Percentiles rank a stretch among this genome's conserved stretches.
Evolutionary conservation across 108 stramenopile species (phyloP).

Genomic region (Stephanodiscus minutulus): DNA sequence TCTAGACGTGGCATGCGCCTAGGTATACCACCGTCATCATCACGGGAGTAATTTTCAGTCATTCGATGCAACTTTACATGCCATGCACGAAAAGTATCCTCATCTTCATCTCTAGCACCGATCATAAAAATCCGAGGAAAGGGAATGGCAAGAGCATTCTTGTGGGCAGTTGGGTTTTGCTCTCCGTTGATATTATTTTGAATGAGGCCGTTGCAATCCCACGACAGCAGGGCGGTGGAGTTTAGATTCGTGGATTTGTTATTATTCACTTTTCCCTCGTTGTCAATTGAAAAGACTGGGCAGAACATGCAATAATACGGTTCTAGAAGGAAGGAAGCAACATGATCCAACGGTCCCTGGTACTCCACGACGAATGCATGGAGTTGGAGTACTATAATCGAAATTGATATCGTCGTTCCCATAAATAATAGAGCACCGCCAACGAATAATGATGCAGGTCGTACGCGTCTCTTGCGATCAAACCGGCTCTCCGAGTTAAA

Average conservation of each 20-base stretch:
- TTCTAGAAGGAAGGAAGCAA: conserved; percentile 9
- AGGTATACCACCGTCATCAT: neutral
- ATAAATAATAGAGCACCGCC: neutral
- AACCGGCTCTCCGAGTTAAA: too few relatives aligned
- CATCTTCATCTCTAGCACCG: conserved; percentile 34
- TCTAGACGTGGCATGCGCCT: conserved; percentile 12
- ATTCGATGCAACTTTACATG: neutral
- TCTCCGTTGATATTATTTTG: neutral
- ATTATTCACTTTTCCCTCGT: neutral
- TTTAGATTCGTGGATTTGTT: neutral
- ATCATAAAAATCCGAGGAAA: conserved; percentile 49
- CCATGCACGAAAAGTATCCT: conserved; percentile 41
- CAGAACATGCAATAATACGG: conserved; percentile 38
- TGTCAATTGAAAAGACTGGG: conserved; percentile 21
- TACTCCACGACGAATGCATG: conserved; percentile 31
- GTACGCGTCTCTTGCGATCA: too few relatives aligned
- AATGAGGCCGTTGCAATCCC: conserved; percentile 23
- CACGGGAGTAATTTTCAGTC: neutral
- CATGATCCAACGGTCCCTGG: conserved; percentile 47
- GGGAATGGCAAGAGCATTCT: neutral
- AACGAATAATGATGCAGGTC: neutral
- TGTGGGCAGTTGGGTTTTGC: neutral
- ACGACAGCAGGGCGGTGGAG: neutral
- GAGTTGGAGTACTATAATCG: conserved; percentile 14
- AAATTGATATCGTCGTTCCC: neutral